Evolutionary conservation across 257 asterid genomes (phyloP), one percentile per base, ranked within the genome.

Genomic region (Cynanchum wilfordii): DNA sequence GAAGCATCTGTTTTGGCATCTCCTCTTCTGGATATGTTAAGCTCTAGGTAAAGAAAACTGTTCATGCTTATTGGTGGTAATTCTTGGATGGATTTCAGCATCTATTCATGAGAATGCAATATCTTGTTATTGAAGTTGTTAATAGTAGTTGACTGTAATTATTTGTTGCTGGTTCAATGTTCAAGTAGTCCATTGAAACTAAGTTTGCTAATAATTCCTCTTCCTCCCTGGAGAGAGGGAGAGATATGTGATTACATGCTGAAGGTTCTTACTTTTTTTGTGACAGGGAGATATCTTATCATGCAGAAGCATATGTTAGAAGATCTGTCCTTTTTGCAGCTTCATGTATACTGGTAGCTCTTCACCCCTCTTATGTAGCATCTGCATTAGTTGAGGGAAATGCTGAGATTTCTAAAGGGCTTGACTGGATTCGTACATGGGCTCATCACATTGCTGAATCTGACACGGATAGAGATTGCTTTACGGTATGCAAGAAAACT

Each of bases 251-350:
- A 22, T 57, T 40, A 22, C 13, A 27, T 30, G 27, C 75, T 79
- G 51, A 64, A 27, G 68, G 33, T 69, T 68, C 30, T 69, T 57
- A 72, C 65, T 75, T 72, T 63, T 63, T 81, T 30, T 70, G 80
- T 67, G 40, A 45, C 90, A 92, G 97, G 88, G 96, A 75, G 78
- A 80, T 95, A 73, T 90, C 89, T 71, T 84, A 82, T 76, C 99
- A 95, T 64, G 79, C 82, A 69, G 99, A 94, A 84, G 92, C 98
- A 55, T 89, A 84, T 71, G 98, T 94, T 74, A 86, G 99, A 78
- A 87, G 97, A 81, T 85, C 96, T 70, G 99, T 86, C 66, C 94
- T 92, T 74, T 92, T 88, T 82, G 86, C 98, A 42, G 98, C 96
- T 81, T 90, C 97, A 15, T 92, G 96, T 78, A 72, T 87, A 78